Conservation (phyloP, 768 basidiomycete genomes). For the Calocera cornea region DNA sequence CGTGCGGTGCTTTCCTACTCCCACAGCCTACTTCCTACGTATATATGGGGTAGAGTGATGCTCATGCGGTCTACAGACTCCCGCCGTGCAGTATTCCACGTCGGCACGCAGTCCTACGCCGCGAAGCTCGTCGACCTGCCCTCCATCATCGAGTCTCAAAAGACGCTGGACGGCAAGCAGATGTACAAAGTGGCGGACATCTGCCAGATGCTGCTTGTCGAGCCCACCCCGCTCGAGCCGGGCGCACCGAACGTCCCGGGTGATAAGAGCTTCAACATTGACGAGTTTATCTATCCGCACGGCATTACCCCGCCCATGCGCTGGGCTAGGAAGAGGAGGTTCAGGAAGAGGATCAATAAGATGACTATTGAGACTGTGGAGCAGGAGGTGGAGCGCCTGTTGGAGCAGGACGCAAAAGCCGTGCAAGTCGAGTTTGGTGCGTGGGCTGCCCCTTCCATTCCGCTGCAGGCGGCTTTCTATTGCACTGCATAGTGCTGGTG, state of each 20-base stretch:
- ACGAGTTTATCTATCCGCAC: conserved; percentile 96
- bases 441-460: too few relatives aligned
- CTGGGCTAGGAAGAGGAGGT: conserved; percentile 79
- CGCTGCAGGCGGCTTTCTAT: too few relatives aligned
- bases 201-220: conserved; percentile 54
- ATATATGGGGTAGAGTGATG: too few relatives aligned
- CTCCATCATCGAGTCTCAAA: conserved; percentile 86
- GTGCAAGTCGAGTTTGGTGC: conserved; percentile 63
- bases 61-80: conserved; percentile 45
- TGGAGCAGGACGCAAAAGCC: conserved; percentile 68
- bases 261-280: conserved; percentile 61
- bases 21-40: too few relatives aligned
- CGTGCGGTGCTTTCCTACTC: conserved; percentile 7
- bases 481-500: conserved; percentile 3
- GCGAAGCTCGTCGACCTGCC: conserved; percentile 95
- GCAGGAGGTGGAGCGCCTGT: conserved; percentile 75
- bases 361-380: conserved; percentile 93
- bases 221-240: background rate
- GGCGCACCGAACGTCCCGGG: background rate
- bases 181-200: conserved; percentile 99
- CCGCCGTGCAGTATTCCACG: conserved; percentile 76
- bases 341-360: conserved; percentile 77
- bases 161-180: conserved; percentile 89
- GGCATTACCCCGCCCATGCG: conserved; percentile 88
- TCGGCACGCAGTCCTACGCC: conserved; percentile 65